Evolutionary conservation across 331 rosid species (phyloP).

Genomic region (Erythrophleum ivorense): DNA sequence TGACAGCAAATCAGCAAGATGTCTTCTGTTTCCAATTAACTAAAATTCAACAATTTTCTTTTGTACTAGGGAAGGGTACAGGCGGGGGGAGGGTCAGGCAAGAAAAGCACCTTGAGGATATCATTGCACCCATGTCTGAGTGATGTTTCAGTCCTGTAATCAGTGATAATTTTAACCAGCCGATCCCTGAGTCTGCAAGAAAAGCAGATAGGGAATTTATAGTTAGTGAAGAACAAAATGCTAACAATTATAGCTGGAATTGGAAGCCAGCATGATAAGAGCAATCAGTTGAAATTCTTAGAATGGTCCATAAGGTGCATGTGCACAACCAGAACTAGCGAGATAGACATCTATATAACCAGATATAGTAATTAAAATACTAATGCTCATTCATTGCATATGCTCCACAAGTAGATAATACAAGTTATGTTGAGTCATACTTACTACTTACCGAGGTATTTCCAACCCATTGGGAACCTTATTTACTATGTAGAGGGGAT

Average conservation of each 20-base stretch:
- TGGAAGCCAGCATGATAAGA: conserved; percentile 25
- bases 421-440: conserved; percentile 23
- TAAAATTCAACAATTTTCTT: conserved; percentile 4
- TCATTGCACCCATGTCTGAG: conserved; percentile 97
- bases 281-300: conserved; percentile 6
- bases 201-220: conserved; percentile 31
- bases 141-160: conserved; percentile 96
- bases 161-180: conserved; percentile 87
- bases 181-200: conserved; percentile 89
- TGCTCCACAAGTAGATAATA: conserved; percentile 4
- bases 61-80: not conserved
- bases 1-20: conserved; percentile 40
- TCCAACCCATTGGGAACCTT: conserved; percentile 95
- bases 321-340: conserved; percentile 28
- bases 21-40: conserved; percentile 27
- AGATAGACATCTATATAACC: not conserved
- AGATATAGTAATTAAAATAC: conserved; percentile 24
- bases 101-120: conserved; percentile 80
- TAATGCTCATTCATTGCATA: not conserved
- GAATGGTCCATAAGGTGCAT: conserved; percentile 15
- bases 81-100: not conserved
- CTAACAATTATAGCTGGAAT: conserved; percentile 31
- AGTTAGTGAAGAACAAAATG: conserved; percentile 23
- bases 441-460: conserved; percentile 81
- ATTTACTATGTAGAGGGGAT: conserved; percentile 96